Conservation (phyloP, 345 rosid genomes). For the Eucalyptus albens region DNA sequence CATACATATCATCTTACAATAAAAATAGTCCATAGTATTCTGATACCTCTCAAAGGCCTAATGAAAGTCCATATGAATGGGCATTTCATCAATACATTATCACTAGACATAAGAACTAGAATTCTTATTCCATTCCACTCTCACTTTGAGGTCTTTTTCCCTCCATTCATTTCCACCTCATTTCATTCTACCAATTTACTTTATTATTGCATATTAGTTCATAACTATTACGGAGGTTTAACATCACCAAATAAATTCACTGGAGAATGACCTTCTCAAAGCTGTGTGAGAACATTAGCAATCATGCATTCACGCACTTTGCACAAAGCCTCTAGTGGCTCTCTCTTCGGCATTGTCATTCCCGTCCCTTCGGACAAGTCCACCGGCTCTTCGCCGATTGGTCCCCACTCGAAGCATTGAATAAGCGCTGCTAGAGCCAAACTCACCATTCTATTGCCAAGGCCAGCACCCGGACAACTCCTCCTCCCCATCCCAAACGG, state of each 20-base stretch:
- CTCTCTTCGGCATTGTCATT: constrained; percentile 22
- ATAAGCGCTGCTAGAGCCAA: constrained; percentile 22
- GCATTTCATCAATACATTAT: background rate
- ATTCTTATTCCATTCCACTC: background rate
- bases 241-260: background rate
- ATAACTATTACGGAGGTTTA: background rate
- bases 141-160: background rate
- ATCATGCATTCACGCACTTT: background rate
- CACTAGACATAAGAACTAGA: background rate
- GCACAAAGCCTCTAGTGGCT: constrained; percentile 28
- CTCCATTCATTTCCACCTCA: background rate
- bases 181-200: background rate
- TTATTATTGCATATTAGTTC: background rate
- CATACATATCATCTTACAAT: background rate
- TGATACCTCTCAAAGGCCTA: background rate
- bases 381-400: constrained; percentile 10
- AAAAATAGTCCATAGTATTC: background rate
- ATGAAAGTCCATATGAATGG: background rate
- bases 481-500: background rate
- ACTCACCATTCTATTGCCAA: constrained; percentile 20
- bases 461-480: constrained; percentile 32
- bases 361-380: constrained; percentile 36
- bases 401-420: constrained; percentile 51
- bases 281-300: background rate
- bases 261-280: background rate